A percentile compares a stretch with the other conserved stretches of the same genome.
phyloP scores from a whole-genome alignment of 108 stramenopile species.

The Thalassiosira profunda region DNA sequence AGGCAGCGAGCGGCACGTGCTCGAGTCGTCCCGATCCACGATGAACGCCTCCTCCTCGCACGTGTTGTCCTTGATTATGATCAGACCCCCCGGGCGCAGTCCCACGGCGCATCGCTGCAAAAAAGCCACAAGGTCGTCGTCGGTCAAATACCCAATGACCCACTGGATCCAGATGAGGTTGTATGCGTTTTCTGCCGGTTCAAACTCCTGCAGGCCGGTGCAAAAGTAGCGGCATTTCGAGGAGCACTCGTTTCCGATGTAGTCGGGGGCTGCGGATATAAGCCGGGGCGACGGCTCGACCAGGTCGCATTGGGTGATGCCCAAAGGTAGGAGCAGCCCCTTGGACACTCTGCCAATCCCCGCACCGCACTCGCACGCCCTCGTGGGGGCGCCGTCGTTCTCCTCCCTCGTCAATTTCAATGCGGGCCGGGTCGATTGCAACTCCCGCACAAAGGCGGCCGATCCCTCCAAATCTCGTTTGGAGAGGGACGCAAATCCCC shows the following conservation, averaged over 20 bases:
- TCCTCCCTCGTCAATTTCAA: slow-evolving; percentile 26
- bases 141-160: slow-evolving; percentile 91
- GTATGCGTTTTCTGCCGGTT: slow-evolving; percentile 64
- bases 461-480: slow-evolving; percentile 86
- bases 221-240: slow-evolving; percentile 80
- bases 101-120: slow-evolving; percentile 66
- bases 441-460: slow-evolving; percentile 55
- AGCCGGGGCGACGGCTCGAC: slow-evolving; percentile 94
- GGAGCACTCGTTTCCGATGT: slow-evolving; percentile 64
- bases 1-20: slow-evolving; percentile 73
- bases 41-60: slow-evolving; percentile 78
- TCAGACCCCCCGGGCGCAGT: slow-evolving; percentile 71
- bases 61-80: slow-evolving; percentile 93
- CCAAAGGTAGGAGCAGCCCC: slow-evolving; percentile 81
- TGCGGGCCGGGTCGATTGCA: slow-evolving; percentile 35
- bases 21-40: slow-evolving; percentile 88
- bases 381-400: slow-evolving; percentile 14
- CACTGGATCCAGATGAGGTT: slow-evolving; percentile 96
- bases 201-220: slow-evolving; percentile 87
- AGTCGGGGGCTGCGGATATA: slow-evolving; percentile 83
- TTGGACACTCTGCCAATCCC: slow-evolving; percentile 94
- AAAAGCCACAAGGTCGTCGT: slow-evolving; percentile 85
- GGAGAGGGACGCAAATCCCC: slow-evolving; percentile 87
- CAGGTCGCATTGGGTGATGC: slow-evolving; percentile 72
- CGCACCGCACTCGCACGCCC: slow-evolving; percentile 82